Evolutionary conservation across 2,329 filamentous ascomycete species (phyloP).

Genomic region (Paracamarosporium sp.): DNA sequence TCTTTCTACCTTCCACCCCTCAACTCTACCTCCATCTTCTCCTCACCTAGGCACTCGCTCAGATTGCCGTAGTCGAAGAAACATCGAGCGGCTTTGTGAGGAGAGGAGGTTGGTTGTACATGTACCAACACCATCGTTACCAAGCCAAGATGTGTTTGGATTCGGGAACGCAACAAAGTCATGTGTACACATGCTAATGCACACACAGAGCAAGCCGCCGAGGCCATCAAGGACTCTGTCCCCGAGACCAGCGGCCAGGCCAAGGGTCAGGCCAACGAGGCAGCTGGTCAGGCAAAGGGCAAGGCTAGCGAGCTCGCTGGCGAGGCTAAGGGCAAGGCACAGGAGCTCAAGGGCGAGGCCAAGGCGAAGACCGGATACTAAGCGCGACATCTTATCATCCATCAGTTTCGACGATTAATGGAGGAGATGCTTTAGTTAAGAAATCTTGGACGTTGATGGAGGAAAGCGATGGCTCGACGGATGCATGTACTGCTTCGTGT

Average conservation of each 20-base stretch:
- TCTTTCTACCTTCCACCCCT: neutral
- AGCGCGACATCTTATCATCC: neutral
- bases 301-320: constrained; percentile 49
- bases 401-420: too few relatives aligned
- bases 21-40: neutral
- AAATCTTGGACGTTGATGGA: neutral
- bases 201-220: constrained; percentile 57
- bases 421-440: neutral
- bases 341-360: constrained; percentile 52
- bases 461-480: neutral
- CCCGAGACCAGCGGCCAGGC: constrained; percentile 43
- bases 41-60: constrained; percentile 9
- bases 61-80: constrained; percentile 9
- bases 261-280: constrained; percentile 40
- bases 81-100: constrained; percentile 2
- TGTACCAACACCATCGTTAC: too few relatives aligned
- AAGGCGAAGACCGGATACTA: constrained; percentile 42
- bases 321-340: constrained; percentile 51
- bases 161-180: too few relatives aligned
- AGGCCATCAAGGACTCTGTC: constrained; percentile 47
- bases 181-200: constrained; percentile 19
- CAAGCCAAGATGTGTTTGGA: too few relatives aligned
- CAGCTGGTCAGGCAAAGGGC: constrained; percentile 43
- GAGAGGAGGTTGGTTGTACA: neutral
- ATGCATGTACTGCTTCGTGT: constrained; percentile 4